Conservation (phyloP, 129 eudicot species). For the Helianthus tuberosus region DNA sequence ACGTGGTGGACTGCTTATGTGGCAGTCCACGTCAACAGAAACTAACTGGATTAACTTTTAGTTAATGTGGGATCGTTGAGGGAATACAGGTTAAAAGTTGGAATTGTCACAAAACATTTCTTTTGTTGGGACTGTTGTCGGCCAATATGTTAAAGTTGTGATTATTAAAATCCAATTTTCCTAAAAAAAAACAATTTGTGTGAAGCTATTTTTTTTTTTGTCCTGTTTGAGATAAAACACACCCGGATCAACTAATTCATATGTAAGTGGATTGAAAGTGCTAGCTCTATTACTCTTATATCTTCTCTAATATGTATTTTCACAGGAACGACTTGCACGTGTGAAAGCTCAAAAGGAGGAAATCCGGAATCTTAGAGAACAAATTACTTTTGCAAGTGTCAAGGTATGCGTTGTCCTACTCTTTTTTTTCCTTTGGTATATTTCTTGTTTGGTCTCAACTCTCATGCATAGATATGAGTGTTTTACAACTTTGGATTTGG, state of each 20-base stretch:
- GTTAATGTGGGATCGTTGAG: no score
- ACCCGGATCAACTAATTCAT: neutral
- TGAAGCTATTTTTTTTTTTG: no score
- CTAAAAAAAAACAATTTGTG: no score
- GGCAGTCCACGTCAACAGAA: no score
- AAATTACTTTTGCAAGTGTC: slow-evolving; percentile 68
- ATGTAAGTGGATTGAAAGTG: neutral
- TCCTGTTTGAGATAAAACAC: neutral
- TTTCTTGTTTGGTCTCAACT: neutral
- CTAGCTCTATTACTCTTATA: neutral
- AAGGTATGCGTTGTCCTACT: slow-evolving; percentile 47
- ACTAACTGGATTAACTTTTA: no score
- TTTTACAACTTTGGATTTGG: slow-evolving; percentile 10
- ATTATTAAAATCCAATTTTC: no score
- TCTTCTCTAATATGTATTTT: slow-evolving; percentile 21
- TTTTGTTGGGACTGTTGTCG: no score
- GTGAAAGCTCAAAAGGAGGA: slow-evolving; percentile 68
- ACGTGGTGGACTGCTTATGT: no score
- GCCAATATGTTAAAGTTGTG: no score
- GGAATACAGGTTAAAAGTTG: no score
- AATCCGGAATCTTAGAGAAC: slow-evolving; percentile 58
- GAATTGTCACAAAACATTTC: no score
- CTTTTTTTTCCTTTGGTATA: slow-evolving; percentile 11
- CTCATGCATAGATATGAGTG: slow-evolving; percentile 10
- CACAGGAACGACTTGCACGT: slow-evolving; percentile 65